phyloP scores from a whole-genome alignment of 305 asterid genomes.

The Solanum hybrid region DNA sequence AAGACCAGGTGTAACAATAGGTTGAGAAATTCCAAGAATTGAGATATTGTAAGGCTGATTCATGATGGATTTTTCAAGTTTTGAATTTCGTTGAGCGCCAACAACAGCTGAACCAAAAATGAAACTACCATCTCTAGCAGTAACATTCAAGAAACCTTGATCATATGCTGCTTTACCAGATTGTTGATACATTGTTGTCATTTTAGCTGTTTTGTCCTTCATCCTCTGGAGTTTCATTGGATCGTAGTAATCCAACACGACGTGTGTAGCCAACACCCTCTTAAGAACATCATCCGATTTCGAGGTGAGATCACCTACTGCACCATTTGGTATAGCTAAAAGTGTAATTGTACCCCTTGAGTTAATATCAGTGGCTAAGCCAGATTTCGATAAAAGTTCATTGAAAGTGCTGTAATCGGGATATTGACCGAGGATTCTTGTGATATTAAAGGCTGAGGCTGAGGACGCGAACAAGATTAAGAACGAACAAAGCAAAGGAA shows the following conservation, averaged over 20 bases:
- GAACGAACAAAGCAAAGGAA: slow-evolving; percentile 8
- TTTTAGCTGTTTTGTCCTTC: slow-evolving; percentile 9
- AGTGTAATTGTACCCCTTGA: slow-evolving; percentile 42
- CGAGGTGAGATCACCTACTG: slow-evolving; percentile 16
- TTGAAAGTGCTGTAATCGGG: slow-evolving; percentile 45
- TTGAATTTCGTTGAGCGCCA: slow-evolving; percentile 22
- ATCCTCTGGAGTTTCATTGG: slow-evolving; percentile 34
- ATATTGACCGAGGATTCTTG: slow-evolving; percentile 28
- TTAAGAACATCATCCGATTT: slow-evolving; percentile 23
- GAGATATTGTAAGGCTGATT: slow-evolving; percentile 19
- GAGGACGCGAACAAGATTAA: slow-evolving; percentile 21
- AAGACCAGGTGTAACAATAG: slow-evolving; percentile 8
- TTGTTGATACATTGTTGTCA: slow-evolving; percentile 51
- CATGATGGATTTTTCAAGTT: slow-evolving; percentile 24
- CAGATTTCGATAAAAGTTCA: slow-evolving; percentile 29
- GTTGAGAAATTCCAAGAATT: neutral
- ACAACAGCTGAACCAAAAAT: slow-evolving; percentile 47
- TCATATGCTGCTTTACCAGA: slow-evolving; percentile 14
- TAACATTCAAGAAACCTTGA: slow-evolving; percentile 48
- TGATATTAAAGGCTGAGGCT: slow-evolving; percentile 45
- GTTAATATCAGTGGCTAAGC: slow-evolving; percentile 31
- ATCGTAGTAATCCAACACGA: slow-evolving; percentile 61
- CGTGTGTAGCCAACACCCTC: slow-evolving; percentile 42
- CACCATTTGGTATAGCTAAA: slow-evolving; percentile 41
- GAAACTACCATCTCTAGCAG: slow-evolving; percentile 20